Conservation (phyloP, 352 stramenopile genomes). For the Aphanomyces cochlioides region DNA sequence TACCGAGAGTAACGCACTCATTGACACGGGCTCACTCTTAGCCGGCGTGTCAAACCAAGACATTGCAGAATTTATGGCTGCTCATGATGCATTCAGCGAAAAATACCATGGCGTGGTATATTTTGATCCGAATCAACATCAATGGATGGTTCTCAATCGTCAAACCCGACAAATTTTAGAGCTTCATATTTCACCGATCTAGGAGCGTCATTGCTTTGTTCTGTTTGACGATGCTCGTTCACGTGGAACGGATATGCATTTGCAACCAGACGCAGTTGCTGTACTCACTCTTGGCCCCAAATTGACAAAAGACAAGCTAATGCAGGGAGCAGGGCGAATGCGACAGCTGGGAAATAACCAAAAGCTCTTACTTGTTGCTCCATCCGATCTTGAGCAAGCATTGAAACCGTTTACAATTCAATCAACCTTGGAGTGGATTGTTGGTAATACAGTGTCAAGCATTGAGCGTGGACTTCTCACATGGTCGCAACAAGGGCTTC, state of each 20-base stretch:
- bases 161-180: conserved; percentile 40
- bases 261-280: conserved; percentile 55
- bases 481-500: conserved; percentile 75
- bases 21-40: conserved; percentile 84
- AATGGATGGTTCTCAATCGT: conserved; percentile 77
- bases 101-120: conserved; percentile 42
- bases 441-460: conserved; percentile 78
- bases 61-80: conserved; percentile 50
- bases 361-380: conserved; percentile 63
- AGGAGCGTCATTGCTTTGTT: conserved; percentile 80
- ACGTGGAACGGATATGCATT: conserved; percentile 86
- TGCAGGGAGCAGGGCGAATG: conserved; percentile 88
- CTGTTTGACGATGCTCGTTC: conserved; percentile 90
- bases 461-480: conserved; percentile 60
- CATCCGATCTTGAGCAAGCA: conserved; percentile 60
- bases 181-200: conserved; percentile 63
- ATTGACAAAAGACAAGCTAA: conserved; percentile 90
- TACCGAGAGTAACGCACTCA: conserved; percentile 58
- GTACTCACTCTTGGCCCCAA: conserved; percentile 80
- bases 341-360: conserved; percentile 69
- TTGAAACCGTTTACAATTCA: conserved; percentile 33
- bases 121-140: conserved; percentile 61
- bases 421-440: conserved; percentile 81
- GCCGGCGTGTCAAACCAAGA: conserved; percentile 55
- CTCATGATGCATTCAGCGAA: conserved; percentile 6